Base-by-base conservation (phyloP, 164 flowering plant genomes). In the Nelumbo lutea region DNA sequence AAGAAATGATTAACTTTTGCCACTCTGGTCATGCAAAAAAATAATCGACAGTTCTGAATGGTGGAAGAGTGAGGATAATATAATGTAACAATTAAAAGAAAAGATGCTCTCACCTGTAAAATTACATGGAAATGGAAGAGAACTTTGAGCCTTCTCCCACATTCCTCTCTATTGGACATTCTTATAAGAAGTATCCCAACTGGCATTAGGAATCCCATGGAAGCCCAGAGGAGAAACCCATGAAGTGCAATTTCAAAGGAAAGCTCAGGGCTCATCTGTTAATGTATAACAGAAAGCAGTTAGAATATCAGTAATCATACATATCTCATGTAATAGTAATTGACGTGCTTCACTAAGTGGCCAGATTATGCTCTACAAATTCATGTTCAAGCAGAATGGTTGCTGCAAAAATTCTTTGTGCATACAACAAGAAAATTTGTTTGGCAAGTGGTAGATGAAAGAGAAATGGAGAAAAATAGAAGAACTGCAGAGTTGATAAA, bases 201-300 rank as follows among this genome's bases (percentile, higher is more conserved):
- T 48, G 89, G 89, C 81, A 81, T 80, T 62, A 86, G 64, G 58
- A 86, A 78, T 9, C 87, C 89, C 75, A 86, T 64, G 13, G 89
- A 82, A 38, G 81, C 80, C 89, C 89, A 86, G 1, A 83, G 78
- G 6, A 86, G 81, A 64, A 84, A 73, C 5, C 85, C 87, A 71
- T 86, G 89, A 48, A 83, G 41, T 59, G 59, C 73, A 45, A 83
- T 75, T 50, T 83, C 82, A 66, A 63, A 80, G 69, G 61, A 52
- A 14, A 81, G 71, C 2, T 68, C 57, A n/a, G 80, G 66, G 66
- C 70, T 80, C 61, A 75, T 8, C 84, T 82, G 82, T 70, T 52
- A 45, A 53, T 14, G 47, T 6, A 61, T 10, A 65, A 27, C 43
- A 69, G 14, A 70, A 61, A 1, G 14, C 13, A 10, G 57, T 53